Base-by-base conservation (phyloP, 2,329 filamentous ascomycete genomes). In the Epichloe sibirici region DNA sequence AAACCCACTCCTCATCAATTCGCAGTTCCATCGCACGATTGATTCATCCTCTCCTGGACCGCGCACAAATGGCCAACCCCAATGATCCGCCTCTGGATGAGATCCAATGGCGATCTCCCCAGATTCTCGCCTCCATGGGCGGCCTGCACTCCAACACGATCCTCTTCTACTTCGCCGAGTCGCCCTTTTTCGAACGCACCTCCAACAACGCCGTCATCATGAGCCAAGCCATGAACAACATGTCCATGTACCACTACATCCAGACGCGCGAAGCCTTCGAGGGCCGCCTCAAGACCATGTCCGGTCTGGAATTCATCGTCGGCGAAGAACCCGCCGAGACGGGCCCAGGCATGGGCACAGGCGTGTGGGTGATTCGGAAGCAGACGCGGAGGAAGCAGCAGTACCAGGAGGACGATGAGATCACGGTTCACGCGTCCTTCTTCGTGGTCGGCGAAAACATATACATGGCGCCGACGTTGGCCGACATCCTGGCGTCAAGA, bases 341-440 rank as follows among this genome's bases (percentile, higher is more conserved):
- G 60, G 77, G 74, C 0, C 79, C 79, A 0, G 79, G 79, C n/a
- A 81, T 78, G 42, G 82, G 81, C 45, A 84, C 81, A 0, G 82
- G 81, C 31, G 80, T 85, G 8, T 86, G 82, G 82, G 78, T 85
- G 31, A 83, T 86, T 58, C 76, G 81, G 61, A 85, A 85, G 70
- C 82, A 86, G 67, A 81, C 76, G 28, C 71, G 82, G 48, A 73
- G 77, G 55, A 82, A 83, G 67, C 70, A 74, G 13, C 70, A 74
- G 15, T 71, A 74, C 42, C 71, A 72, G 5, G 69, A 73, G 13
- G 76, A 80, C 28, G 80, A 83, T 57, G 79, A 83, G 55, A 71
- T 85, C 28, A 76, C 67, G 2, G 72, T 85, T 0, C 76, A 82
- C 40, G 71, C 76, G 4, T 75, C 76, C 2, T 86, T 85, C 62